These are phyloP conservation scores for Rosa rugosa DNA, from an alignment of 306 rosid species.

Conservation along the genomic window DNA sequence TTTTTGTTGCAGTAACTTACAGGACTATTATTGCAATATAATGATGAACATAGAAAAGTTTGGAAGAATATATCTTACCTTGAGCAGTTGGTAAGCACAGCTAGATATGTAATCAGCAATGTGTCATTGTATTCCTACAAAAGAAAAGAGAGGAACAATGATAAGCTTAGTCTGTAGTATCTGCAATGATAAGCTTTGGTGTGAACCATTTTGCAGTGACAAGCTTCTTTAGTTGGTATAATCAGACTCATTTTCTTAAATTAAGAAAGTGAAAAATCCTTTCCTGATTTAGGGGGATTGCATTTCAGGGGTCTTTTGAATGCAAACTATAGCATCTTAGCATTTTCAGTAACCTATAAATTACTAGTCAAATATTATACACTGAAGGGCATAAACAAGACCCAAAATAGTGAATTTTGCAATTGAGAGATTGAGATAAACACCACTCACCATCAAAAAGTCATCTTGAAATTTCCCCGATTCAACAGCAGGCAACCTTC, in stretches of 20 bases:
- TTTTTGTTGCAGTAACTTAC: neutral
- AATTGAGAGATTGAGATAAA: constrained; percentile 23
- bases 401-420: constrained; percentile 14
- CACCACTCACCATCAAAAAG: constrained; percentile 82
- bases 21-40: neutral
- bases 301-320: neutral
- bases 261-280: neutral
- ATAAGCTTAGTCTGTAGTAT: neutral
- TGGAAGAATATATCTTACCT: constrained; percentile 53
- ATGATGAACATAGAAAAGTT: neutral
- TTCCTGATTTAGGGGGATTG: neutral
- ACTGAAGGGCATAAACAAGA: neutral
- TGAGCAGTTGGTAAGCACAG: constrained; percentile 96
- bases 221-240: neutral
- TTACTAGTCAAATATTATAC: neutral
- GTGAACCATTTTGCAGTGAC: neutral
- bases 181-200: neutral
- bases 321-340: neutral
- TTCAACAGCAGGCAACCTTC: constrained; percentile 91
- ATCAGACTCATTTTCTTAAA: neutral
- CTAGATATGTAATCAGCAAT: constrained; percentile 75
- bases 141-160: constrained; percentile 1
- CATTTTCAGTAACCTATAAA: neutral
- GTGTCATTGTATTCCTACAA: constrained; percentile 91
- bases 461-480: constrained; percentile 88